Percentiles rank a stretch among this genome's conserved stretches.
Conservation (phyloP, 148 eudicot species). For the Gaultheria prostrata region DNA sequence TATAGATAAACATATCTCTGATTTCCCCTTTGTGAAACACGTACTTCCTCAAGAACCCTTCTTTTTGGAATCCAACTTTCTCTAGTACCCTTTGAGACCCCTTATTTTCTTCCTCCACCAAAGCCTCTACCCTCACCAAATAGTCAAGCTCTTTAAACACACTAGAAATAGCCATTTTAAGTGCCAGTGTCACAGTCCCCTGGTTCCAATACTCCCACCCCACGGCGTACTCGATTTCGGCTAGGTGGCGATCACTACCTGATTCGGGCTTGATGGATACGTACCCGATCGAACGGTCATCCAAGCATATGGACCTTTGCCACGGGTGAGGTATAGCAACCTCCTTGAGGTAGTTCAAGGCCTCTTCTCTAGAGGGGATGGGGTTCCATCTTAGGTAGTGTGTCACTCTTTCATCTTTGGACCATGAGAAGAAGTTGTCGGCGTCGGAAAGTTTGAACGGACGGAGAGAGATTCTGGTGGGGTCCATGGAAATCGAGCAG, state of each 20-base stretch:
- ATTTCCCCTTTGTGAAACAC: slow-evolving; percentile 38
- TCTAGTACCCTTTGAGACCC: slow-evolving; percentile 67
- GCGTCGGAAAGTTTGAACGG: slow-evolving; percentile 54
- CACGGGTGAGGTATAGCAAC: slow-evolving; percentile 63
- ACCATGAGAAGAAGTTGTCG: slow-evolving; percentile 52
- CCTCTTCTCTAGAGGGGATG: slow-evolving; percentile 39
- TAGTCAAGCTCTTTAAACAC: slow-evolving; percentile 41
- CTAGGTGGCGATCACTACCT: slow-evolving; percentile 34
- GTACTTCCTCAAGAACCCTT: slow-evolving; percentile 67
- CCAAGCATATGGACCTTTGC: slow-evolving; percentile 52
- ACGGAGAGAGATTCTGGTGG: slow-evolving; percentile 39
- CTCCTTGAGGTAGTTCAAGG: slow-evolving; percentile 33
- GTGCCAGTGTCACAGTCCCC: slow-evolving; percentile 48
- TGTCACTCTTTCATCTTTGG: slow-evolving; percentile 51
- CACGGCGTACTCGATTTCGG: slow-evolving; percentile 46
- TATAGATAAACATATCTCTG: slow-evolving; percentile 49
- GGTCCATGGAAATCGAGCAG: slow-evolving; percentile 18
- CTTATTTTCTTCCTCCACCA: slow-evolving; percentile 48
- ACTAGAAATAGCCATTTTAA: slow-evolving; percentile 32
- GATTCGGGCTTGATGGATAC: slow-evolving; percentile 35
- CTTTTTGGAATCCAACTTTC: slow-evolving; percentile 54
- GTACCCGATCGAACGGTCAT: slow-evolving; percentile 49
- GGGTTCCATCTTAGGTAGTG: slow-evolving; percentile 43
- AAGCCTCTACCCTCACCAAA: slow-evolving; percentile 51
- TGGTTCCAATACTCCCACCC: slow-evolving; percentile 43